Evolutionary conservation across 441 rosid genomes (phyloP).

Genomic region (Metrosideros polymorpha): DNA sequence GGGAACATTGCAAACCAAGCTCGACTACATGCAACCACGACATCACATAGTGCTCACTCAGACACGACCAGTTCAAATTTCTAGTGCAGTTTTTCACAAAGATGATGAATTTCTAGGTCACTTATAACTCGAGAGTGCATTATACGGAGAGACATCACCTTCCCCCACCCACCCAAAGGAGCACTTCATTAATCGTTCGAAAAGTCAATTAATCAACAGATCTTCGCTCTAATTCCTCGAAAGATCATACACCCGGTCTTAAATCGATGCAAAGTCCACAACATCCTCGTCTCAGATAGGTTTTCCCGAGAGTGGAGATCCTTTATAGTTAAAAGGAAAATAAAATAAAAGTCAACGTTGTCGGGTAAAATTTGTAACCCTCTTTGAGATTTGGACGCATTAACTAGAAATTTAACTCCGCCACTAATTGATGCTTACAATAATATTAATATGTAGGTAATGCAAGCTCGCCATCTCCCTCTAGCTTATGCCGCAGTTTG

Average conservation of each 20-base stretch:
- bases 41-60: background rate
- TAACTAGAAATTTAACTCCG: too few species aligned
- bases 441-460: too few species aligned
- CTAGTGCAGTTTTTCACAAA: background rate
- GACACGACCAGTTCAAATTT: background rate
- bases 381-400: background rate
- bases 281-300: background rate
- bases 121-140: background rate
- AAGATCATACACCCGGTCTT: background rate
- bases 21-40: background rate
- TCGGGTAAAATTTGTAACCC: background rate
- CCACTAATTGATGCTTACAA: too few species aligned
- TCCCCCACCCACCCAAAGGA: background rate
- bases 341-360: background rate
- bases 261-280: background rate
- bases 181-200: background rate
- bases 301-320: background rate
- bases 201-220: background rate
- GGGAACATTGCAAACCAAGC: background rate
- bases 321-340: background rate
- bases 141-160: background rate
- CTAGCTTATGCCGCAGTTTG: too few species aligned
- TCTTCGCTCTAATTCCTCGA: background rate
- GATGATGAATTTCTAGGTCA: background rate
- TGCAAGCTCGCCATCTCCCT: too few species aligned